phyloP scores from a whole-genome alignment of 345 rosid genomes.

The Gossypium turneri region DNA sequence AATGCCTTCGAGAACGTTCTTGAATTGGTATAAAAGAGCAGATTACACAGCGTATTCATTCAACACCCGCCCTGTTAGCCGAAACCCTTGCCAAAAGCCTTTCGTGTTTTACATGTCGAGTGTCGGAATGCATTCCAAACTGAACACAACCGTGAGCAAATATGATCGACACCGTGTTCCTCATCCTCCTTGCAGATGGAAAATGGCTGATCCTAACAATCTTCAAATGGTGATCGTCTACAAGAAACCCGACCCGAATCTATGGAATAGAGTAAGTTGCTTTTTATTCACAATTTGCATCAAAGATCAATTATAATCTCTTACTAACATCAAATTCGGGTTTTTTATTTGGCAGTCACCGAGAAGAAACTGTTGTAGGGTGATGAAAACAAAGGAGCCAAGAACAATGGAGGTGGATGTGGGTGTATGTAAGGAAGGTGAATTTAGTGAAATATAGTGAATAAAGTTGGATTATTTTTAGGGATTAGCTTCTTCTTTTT shows the following conservation, averaged over 20 bases:
- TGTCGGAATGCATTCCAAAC: slow-evolving; percentile 35
- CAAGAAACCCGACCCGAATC: slow-evolving; percentile 62
- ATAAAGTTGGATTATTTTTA: neutral
- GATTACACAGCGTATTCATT: slow-evolving; percentile 92
- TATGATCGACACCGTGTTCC: slow-evolving; percentile 48
- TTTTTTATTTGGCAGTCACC: slow-evolving; percentile 53
- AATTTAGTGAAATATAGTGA: slow-evolving; percentile 57
- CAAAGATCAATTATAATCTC: neutral
- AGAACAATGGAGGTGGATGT: slow-evolving; percentile 60
- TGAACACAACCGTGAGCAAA: slow-evolving; percentile 53
- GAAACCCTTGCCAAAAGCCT: slow-evolving; percentile 88
- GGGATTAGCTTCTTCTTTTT: neutral
- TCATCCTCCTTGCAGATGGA: slow-evolving; percentile 75
- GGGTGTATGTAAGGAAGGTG: slow-evolving; percentile 70
- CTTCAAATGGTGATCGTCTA: slow-evolving; percentile 46
- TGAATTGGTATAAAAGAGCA: slow-evolving; percentile 89
- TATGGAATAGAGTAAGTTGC: slow-evolving; percentile 67
- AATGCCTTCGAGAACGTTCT: slow-evolving; percentile 92
- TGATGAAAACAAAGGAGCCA: slow-evolving; percentile 51
- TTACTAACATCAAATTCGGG: neutral
- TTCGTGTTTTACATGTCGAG: slow-evolving; percentile 62
- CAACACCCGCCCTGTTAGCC: slow-evolving; percentile 86
- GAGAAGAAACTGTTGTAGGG: slow-evolving; percentile 87
- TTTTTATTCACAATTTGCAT: neutral
- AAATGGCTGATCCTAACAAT: slow-evolving; percentile 65